Evolutionary conservation across 805 yeast species (phyloP), one percentile per base, ranked within the genome.

Genomic region (Myxozyma lipomycoides): DNA sequence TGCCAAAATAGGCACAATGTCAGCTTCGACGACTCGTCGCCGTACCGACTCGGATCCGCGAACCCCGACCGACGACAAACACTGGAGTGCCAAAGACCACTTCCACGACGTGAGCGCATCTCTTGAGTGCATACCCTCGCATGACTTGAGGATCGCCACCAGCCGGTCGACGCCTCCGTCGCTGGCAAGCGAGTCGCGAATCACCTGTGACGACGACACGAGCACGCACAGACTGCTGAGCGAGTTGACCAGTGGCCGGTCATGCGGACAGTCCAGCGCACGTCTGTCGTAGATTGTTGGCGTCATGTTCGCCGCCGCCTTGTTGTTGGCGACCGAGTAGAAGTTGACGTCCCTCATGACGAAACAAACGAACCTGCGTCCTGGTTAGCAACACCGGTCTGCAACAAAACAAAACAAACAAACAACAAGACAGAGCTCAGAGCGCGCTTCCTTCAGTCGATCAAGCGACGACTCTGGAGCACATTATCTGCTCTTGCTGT

Each of bases 11-110:
- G 97, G 96, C 36, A 93, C 77, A 54, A 89, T 82, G 3, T 97
- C 98, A 1, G 97, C 95, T 55, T 85, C 82, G 7, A 89, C 96
- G 5, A 93, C 86, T 61, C 89, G 81, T 60, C 83, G 82, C 45
- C 98, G 75, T 43, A 90, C 86, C 46, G 74, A 71, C 67, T 90
- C 97, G 1, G 95, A 82, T 22, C 98, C 98, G 59, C 97, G 76
- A 1, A 97, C 89, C 12, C 97, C 96, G 18, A 91, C 81, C 49
- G 88, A 76, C 1, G 91, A 95, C 49, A 91, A 71, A 65, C 97
- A 90, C 71, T 91, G 98, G 64, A 93, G 82, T 0, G 97, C 86
- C 48, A 91, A 71, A 4, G 95, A 86, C 98, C 98, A 91, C 70
- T 91, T 91, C 96, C 96, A 91, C 0, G 95, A 90, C n/a, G 84